These are phyloP conservation scores for Sesbania bispinosa DNA, from an alignment of 306 rosid genomes.

Conservation along the genomic window DNA sequence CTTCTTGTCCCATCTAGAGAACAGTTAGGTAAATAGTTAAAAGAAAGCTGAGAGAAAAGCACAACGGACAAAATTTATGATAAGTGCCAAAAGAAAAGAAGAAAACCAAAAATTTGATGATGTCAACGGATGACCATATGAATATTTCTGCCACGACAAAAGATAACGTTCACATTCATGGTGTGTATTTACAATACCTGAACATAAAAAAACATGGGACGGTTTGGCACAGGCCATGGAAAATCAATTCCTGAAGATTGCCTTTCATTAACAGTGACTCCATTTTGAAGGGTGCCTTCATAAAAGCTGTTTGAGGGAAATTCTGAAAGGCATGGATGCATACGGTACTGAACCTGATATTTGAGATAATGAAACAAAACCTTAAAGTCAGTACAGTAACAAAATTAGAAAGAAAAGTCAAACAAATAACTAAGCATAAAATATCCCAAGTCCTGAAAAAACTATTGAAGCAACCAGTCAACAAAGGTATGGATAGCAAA, in stretches of 20 bases:
- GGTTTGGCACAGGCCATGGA: constrained; percentile 99
- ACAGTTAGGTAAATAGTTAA: constrained; percentile 15
- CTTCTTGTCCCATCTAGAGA: constrained; percentile 99
- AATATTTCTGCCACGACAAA: constrained; percentile 7
- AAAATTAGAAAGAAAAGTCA: background rate
- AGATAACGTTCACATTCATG: constrained; percentile 5
- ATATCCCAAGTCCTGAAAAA: background rate
- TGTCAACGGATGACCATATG: background rate
- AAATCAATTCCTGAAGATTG: constrained; percentile 94
- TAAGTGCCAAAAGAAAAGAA: background rate
- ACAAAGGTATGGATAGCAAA: background rate
- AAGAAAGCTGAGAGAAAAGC: background rate
- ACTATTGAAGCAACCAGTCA: background rate
- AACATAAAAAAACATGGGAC: constrained; percentile 98
- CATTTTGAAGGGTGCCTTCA: constrained; percentile 98
- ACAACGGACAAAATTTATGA: background rate
- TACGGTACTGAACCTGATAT: constrained; percentile 95
- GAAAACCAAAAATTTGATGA: background rate
- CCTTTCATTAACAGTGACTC: constrained; percentile 95
- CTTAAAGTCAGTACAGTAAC: background rate
- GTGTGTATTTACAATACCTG: constrained; percentile 54
- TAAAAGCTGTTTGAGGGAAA: constrained; percentile 98
- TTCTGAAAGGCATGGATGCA: constrained; percentile 97
- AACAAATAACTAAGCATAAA: background rate
- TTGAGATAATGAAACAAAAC: constrained; percentile 14